Conservation (phyloP, 345 rosid species). For the Jatropha curcas region DNA sequence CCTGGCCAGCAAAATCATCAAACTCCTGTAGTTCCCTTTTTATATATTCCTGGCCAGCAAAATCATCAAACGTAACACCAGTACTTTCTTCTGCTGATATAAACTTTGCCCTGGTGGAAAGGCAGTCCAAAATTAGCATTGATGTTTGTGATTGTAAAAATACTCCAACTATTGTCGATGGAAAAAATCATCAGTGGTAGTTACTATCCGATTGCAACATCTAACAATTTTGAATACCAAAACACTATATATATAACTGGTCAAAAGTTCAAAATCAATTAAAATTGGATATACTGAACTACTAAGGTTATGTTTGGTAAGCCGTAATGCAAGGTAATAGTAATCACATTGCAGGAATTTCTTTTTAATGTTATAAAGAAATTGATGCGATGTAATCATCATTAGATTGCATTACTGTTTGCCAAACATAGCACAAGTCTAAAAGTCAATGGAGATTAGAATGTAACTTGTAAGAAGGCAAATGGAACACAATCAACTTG, state of each 20-base stretch:
- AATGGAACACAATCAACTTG: background rate
- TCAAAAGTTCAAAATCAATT: background rate
- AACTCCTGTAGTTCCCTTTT: slow-evolving; percentile 88
- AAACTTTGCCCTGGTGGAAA: slow-evolving; percentile 68
- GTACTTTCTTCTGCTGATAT: slow-evolving; percentile 96
- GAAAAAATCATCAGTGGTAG: slow-evolving; percentile 8
- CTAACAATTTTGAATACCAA: background rate
- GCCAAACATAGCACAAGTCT: too few relatives aligned
- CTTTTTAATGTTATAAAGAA: too few relatives aligned
- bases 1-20: slow-evolving; percentile 99
- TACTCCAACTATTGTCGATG: background rate
- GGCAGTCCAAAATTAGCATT: slow-evolving; percentile 23
- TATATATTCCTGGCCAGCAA: slow-evolving; percentile 97
- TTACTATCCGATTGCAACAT: background rate
- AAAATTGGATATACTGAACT: background rate
- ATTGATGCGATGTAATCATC: too few relatives aligned
- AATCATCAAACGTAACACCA: slow-evolving; percentile 92
- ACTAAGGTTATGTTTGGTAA: too few relatives aligned
- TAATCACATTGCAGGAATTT: too few relatives aligned
- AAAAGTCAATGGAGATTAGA: background rate
- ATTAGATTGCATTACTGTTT: too few relatives aligned
- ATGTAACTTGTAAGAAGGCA: background rate
- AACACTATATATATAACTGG: background rate
- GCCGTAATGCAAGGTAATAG: too few relatives aligned
- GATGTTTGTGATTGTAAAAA: background rate